Conservation (phyloP, 2,329 filamentous ascomycete genomes). For the Pseudogymnoascus pannorum region DNA sequence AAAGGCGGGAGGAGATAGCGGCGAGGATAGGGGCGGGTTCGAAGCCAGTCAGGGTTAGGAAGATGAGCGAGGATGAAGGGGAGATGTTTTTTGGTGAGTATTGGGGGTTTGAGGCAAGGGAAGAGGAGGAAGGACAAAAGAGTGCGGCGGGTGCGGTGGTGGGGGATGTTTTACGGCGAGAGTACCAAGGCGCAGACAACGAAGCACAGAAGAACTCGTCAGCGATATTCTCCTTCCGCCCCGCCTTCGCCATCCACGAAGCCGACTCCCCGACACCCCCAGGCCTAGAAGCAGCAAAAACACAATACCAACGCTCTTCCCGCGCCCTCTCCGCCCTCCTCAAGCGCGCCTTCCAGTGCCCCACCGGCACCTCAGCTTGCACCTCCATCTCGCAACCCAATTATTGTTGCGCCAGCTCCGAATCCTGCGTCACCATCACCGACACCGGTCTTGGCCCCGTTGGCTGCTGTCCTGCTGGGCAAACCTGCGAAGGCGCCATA, state of each 20-base stretch:
- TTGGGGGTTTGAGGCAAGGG: constrained; percentile 32
- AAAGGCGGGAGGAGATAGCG: constrained; percentile 34
- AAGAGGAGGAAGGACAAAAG: background rate
- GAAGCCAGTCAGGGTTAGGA: constrained; percentile 57
- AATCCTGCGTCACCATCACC: constrained; percentile 57
- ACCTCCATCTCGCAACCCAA: constrained; percentile 56
- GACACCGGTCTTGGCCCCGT: constrained; percentile 60
- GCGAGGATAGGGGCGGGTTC: constrained; percentile 30
- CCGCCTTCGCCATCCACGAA: constrained; percentile 46
- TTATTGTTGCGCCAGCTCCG: constrained; percentile 63
- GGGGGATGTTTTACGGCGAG: constrained; percentile 12
- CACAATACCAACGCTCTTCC: background rate
- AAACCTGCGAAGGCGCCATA: constrained; percentile 56
- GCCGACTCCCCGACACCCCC: constrained; percentile 15
- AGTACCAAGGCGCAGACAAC: constrained; percentile 20
- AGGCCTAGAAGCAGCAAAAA: background rate
- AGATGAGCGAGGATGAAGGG: constrained; percentile 62
- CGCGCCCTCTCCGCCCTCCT: constrained; percentile 40
- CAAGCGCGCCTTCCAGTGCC: constrained; percentile 58
- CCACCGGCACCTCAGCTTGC: constrained; percentile 58
- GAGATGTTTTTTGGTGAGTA: constrained; percentile 70
- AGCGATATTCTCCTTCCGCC: constrained; percentile 33
- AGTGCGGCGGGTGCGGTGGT: background rate
- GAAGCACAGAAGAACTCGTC: constrained; percentile 19
- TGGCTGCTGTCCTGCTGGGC: constrained; percentile 65